A percentile compares a stretch with the other conserved stretches of the same genome.
These are phyloP conservation scores for Dendrostoma leiphaemia DNA, from an alignment of 2,329 filamentous ascomycete species.

Conservation along the genomic window DNA sequence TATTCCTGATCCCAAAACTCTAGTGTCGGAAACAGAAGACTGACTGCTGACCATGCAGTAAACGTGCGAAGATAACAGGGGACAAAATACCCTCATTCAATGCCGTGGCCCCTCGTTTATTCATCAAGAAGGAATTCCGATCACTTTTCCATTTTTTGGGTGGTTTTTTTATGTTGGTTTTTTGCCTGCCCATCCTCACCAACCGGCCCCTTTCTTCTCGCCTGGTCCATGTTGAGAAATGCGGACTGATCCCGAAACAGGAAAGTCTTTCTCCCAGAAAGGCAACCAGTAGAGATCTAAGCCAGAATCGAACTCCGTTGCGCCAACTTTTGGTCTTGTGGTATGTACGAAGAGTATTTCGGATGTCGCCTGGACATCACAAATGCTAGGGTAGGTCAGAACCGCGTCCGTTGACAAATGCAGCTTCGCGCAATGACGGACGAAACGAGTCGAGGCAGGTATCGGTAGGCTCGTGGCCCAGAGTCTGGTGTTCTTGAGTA, in stretches of 20 bases:
- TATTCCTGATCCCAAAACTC: constrained; percentile 14
- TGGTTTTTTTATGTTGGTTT: too few species aligned
- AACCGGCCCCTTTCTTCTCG: not conserved
- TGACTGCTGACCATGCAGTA: not conserved
- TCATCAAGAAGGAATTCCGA: not conserved
- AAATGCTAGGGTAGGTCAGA: not conserved
- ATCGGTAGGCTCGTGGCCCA: not conserved
- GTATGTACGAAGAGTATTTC: constrained; percentile 17
- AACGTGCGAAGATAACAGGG: not conserved
- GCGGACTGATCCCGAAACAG: not conserved
- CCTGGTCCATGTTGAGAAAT: not conserved
- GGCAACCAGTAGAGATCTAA: constrained; percentile 11
- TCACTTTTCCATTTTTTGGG: not conserved
- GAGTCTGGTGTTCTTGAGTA: too few species aligned
- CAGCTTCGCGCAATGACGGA: not conserved
- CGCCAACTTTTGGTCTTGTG: constrained; percentile 19
- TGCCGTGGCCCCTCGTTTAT: too few species aligned
- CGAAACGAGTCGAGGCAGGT: not conserved
- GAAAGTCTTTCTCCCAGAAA: not conserved
- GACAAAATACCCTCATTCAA: not conserved
- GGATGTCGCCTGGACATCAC: constrained; percentile 15
- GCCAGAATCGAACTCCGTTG: constrained; percentile 10
- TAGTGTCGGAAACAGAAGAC: constrained; percentile 11
- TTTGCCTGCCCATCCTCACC: not conserved
- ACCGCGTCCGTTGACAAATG: not conserved